A percentile compares a stretch with the other conserved stretches of the same genome.
These are phyloP conservation scores for Pseudopediastrum boryanum DNA, from an alignment of 139 green algal species.

Conservation along the genomic window DNA sequence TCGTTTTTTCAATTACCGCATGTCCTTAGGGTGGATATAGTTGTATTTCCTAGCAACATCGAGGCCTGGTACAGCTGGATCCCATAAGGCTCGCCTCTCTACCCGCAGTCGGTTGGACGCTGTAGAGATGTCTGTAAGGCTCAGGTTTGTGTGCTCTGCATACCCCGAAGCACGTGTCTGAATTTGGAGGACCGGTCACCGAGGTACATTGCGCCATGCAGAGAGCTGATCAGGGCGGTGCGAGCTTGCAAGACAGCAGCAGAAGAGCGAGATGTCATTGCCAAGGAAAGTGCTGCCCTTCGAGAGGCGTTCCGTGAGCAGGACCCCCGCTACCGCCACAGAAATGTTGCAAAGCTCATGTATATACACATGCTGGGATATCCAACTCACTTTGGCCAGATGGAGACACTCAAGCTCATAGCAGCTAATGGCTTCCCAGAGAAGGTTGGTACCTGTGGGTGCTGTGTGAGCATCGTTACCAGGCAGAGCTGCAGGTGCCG, in stretches of 20 bases:
- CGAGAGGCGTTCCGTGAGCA: constrained; percentile 87
- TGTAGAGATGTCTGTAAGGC: no score
- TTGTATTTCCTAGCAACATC: no score
- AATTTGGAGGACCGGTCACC: no score
- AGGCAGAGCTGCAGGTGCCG: no score
- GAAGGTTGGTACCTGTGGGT: constrained; percentile 72
- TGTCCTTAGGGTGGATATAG: no score
- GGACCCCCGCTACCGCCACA: constrained; percentile 70
- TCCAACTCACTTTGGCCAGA: constrained; percentile 99
- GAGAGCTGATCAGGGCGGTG: constrained; percentile 89
- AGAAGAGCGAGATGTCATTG: constrained; percentile 94
- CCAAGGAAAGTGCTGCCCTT: constrained; percentile 94
- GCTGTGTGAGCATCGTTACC: neutral
- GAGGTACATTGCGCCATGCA: no score
- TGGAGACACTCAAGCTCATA: constrained; percentile 99
- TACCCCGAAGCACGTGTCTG: no score
- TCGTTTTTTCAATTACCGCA: no score
- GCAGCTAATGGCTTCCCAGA: constrained; percentile 82
- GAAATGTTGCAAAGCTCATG: constrained; percentile 99
- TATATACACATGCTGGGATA: constrained; percentile 99
- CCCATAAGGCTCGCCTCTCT: no score
- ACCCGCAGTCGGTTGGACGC: no score
- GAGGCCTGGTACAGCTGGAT: no score
- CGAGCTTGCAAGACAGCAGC: constrained; percentile 93
- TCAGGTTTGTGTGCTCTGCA: no score